Percentiles rank a stretch among this genome's conserved stretches.
These are phyloP conservation scores for Nakaseomyces delphensis DNA, from an alignment of 1,139 yeast genomes.

Conservation along the genomic window DNA sequence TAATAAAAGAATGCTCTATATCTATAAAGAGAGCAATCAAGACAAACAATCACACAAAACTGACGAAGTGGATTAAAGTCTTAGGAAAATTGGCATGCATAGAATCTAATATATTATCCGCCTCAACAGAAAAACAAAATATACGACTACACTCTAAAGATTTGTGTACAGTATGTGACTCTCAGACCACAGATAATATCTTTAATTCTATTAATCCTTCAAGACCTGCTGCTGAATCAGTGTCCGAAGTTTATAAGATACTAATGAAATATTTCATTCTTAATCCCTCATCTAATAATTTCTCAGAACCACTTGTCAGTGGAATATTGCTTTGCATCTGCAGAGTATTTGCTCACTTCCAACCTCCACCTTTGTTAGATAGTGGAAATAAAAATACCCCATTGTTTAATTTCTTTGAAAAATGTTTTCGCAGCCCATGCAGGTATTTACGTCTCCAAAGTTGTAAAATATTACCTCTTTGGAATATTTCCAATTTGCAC, in stretches of 20 bases:
- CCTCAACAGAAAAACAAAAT: not conserved
- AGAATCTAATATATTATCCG: slow-evolving; percentile 10
- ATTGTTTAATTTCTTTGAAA: slow-evolving; percentile 21
- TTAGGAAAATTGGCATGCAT: slow-evolving; percentile 23
- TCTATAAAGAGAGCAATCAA: slow-evolving; percentile 16
- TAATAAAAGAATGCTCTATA: slow-evolving; percentile 14
- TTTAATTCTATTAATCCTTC: slow-evolving; percentile 23
- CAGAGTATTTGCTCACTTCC: slow-evolving; percentile 42
- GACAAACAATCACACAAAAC: slow-evolving; percentile 13
- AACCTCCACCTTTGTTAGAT: slow-evolving; percentile 33
- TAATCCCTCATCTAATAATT: slow-evolving; percentile 16
- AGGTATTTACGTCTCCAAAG: slow-evolving; percentile 48
- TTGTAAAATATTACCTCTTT: slow-evolving; percentile 31
- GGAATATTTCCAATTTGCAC: slow-evolving; percentile 20
- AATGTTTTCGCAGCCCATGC: slow-evolving; percentile 32
- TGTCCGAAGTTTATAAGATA: slow-evolving; percentile 22
- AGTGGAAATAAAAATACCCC: slow-evolving; percentile 14
- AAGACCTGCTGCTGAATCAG: slow-evolving; percentile 24
- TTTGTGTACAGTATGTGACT: slow-evolving; percentile 39
- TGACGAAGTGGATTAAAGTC: slow-evolving; percentile 16
- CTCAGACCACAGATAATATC: slow-evolving; percentile 17
- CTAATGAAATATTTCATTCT: slow-evolving; percentile 21
- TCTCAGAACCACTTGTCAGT: slow-evolving; percentile 30
- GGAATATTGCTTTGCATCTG: slow-evolving; percentile 41
- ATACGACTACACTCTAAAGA: slow-evolving; percentile 9